These are phyloP conservation scores for Vairimorpha apis DNA, from an alignment of 371 early-diverging fungal genomes.

Conservation along the genomic window DNA sequence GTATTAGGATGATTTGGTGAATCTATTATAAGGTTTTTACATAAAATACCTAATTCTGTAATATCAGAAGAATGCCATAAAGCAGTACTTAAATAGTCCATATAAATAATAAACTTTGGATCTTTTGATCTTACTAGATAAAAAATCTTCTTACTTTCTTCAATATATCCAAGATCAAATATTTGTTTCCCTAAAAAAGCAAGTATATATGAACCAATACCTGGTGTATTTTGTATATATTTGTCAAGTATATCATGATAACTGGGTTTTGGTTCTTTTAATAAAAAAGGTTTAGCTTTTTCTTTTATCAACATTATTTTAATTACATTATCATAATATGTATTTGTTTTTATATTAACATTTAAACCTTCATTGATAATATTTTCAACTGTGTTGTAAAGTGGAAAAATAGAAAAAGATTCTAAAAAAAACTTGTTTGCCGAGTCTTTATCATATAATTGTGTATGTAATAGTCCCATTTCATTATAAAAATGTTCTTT, in stretches of 20 bases:
- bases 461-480: constrained; percentile 48
- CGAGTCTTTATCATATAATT: constrained; percentile 36
- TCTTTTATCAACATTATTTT: too few species aligned
- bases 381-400: constrained; percentile 29
- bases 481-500: constrained; percentile 47
- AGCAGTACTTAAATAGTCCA: constrained; percentile 61
- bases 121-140: constrained; percentile 51
- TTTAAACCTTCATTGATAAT: constrained; percentile 31
- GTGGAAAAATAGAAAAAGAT: constrained; percentile 17
- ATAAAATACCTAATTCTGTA: constrained; percentile 51
- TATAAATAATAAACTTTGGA: constrained; percentile 46
- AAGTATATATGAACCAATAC: constrained; percentile 50
- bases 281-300: too few species aligned
- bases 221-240: constrained; percentile 25
- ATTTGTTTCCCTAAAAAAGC: constrained; percentile 30
- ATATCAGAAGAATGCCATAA: constrained; percentile 59
- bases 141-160: constrained; percentile 41
- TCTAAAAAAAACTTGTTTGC: constrained; percentile 33
- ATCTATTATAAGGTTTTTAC: constrained; percentile 52
- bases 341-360: constrained; percentile 5
- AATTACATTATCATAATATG: too few species aligned
- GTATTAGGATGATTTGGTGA: constrained; percentile 45
- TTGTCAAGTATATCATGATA: constrained; percentile 15
- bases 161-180: constrained; percentile 24
- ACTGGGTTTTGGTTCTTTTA: too few species aligned